Percentiles rank a stretch among this genome's conserved stretches.
phyloP scores from a whole-genome alignment of 2,329 filamentous ascomycete genomes.

The Pseudogymnoascus sp. region DNA sequence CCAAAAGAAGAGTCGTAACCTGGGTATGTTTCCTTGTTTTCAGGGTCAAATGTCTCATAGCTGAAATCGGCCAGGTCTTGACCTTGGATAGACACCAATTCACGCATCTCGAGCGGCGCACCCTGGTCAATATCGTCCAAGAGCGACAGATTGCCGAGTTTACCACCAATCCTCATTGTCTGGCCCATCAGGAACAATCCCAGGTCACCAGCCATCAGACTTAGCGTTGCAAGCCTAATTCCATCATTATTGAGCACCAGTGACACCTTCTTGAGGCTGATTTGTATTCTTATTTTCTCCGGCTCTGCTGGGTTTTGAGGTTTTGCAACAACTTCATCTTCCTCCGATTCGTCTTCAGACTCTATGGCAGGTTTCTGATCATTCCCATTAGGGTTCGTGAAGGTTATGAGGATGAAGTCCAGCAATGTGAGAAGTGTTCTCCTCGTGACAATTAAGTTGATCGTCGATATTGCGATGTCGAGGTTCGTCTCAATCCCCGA shows the following conservation, averaged over 20 bases:
- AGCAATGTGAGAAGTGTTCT: constrained; percentile 85
- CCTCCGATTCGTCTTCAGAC: constrained; percentile 25
- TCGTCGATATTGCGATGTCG: constrained; percentile 83
- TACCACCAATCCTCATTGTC: constrained; percentile 80
- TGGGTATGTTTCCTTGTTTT: constrained; percentile 65
- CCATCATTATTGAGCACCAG: constrained; percentile 97
- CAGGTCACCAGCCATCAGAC: constrained; percentile 85
- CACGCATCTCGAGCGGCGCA: constrained; percentile 69
- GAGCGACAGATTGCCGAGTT: constrained; percentile 78
- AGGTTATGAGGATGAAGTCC: constrained; percentile 90
- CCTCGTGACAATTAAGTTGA: constrained; percentile 90
- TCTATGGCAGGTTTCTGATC: constrained; percentile 34
- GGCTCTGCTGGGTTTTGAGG: constrained; percentile 31
- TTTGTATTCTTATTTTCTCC: constrained; percentile 73
- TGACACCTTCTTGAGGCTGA: constrained; percentile 86
- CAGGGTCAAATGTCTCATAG: constrained; percentile 87
- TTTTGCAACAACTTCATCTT: constrained; percentile 21
- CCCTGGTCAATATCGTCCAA: constrained; percentile 92
- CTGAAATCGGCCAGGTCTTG: constrained; percentile 94
- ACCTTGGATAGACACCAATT: constrained; percentile 89
- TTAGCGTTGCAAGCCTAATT: constrained; percentile 84
- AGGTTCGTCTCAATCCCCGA: constrained; percentile 92
- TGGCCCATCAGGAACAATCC: constrained; percentile 80
- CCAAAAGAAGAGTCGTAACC: constrained; percentile 92
- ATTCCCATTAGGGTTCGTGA: constrained; percentile 57